phyloP scores from a whole-genome alignment of 805 yeast species.

The Candida namnaoensis region DNA sequence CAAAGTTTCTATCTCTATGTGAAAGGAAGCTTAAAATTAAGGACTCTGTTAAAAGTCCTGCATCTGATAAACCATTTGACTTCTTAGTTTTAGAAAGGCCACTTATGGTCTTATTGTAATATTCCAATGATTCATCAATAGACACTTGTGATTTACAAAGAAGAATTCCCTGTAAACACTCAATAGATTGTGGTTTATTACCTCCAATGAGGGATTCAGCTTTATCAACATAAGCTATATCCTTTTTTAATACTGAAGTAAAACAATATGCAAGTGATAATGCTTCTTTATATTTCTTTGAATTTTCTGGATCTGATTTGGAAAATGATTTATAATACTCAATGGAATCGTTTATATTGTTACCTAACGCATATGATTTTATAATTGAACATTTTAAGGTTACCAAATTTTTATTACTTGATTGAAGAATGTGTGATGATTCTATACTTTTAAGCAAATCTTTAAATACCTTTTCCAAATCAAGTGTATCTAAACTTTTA shows the following conservation, averaged over 20 bases:
- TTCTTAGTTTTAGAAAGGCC: constrained; percentile 25
- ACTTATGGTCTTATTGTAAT: constrained; percentile 38
- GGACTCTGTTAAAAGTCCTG: constrained; percentile 38
- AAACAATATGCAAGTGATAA: neutral
- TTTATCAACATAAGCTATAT: too few species aligned
- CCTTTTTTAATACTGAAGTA: neutral
- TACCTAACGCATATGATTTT: constrained; percentile 24
- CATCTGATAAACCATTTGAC: constrained; percentile 25
- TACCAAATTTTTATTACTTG: neutral
- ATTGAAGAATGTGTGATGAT: neutral
- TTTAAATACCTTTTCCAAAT: too few species aligned
- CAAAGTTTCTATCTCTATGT: constrained; percentile 44
- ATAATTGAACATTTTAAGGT: constrained; percentile 12
- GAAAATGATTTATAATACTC: constrained; percentile 7
- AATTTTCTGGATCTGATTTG: neutral
- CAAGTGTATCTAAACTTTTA: neutral
- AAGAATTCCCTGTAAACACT: constrained; percentile 30
- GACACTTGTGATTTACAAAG: constrained; percentile 31
- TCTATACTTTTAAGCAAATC: neutral
- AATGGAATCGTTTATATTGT: constrained; percentile 21
- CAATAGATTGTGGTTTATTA: constrained; percentile 15
- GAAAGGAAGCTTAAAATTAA: constrained; percentile 33
- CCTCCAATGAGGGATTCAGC: neutral
- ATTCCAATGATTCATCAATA: constrained; percentile 27
- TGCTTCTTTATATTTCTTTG: neutral